Evolutionary conservation across 1,284 basidiomycete genomes (phyloP), one percentile per base, ranked within the genome.

Genomic region (Moniliophthora roreri): DNA sequence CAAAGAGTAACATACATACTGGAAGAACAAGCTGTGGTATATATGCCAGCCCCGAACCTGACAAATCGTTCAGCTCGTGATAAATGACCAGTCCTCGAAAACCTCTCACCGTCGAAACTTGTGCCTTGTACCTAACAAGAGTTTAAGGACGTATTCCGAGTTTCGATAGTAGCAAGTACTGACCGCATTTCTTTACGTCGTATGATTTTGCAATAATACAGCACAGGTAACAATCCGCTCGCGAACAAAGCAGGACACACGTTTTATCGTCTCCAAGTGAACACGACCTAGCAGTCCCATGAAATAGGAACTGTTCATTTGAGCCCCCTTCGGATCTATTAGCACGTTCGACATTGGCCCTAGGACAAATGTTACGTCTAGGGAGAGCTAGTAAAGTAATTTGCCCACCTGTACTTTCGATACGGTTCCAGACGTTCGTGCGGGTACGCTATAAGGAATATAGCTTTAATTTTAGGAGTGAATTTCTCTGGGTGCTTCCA

Each of bases 21-120:
- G 5, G 83, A 84, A 10, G 83, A 83, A 61, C 81, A 82, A 1
- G 77, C 58, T 16, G 80, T 82, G 0, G 79, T 81, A 60, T 85
- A 85, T 40, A 85, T 82, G 2, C 84, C 84, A 13, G 69, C 72
- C 23, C 83, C 84, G 61, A 85, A 85, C 57, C 83, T 82, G 13
- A 39, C n/a, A 7, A 42, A 36, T 39, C 23, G 26, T 7, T 53
- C 23, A 53, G 34, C 34, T 42, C 6, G 10, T 16, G 21, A 20
- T n/a, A n/a, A n/a, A n/a, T 24, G 56, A 45, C 51, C 26, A 16
- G 48, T 54, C 36, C 20, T 21, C 34, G 42, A 15, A 10, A 41
- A 34, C 9, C 23, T 20, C 60, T 45, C 56, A 75, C 75, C 79
- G 69, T 56, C 74, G 75, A 60, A 83, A 84, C 40, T 77, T 76